These are phyloP conservation scores for Septoria linicola DNA, from an alignment of 2,329 filamentous ascomycete genomes.

Conservation along the genomic window DNA sequence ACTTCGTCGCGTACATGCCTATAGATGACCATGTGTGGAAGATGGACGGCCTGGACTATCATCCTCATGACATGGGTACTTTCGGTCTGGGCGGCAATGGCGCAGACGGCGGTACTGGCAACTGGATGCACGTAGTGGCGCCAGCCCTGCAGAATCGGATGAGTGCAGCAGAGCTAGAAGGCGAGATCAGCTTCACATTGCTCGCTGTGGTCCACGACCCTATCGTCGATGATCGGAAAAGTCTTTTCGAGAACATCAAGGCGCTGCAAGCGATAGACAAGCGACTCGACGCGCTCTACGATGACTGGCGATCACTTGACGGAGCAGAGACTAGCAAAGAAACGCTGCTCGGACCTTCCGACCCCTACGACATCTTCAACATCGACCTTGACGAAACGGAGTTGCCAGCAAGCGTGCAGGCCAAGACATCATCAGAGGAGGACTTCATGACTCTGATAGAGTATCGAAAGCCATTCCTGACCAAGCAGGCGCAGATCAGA, in stretches of 20 bases:
- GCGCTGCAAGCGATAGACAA: slow-evolving; percentile 43
- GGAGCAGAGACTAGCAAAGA: slow-evolving; percentile 27
- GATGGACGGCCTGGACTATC: slow-evolving; percentile 76
- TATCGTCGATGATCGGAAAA: slow-evolving; percentile 47
- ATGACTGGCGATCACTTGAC: slow-evolving; percentile 47
- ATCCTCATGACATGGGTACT: slow-evolving; percentile 64
- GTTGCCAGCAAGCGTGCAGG: slow-evolving; percentile 29
- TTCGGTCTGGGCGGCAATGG: slow-evolving; percentile 37
- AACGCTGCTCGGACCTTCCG: slow-evolving; percentile 22
- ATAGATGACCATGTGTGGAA: slow-evolving; percentile 76
- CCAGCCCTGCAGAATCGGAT: slow-evolving; percentile 68
- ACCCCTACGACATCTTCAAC: slow-evolving; percentile 30
- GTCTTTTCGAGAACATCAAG: slow-evolving; percentile 48
- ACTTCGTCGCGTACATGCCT: slow-evolving; percentile 88
- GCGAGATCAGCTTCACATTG: slow-evolving; percentile 71
- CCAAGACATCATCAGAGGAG: slow-evolving; percentile 29
- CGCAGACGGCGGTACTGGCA: slow-evolving; percentile 43
- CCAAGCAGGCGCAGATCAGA: slow-evolving; percentile 40
- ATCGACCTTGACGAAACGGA: slow-evolving; percentile 38
- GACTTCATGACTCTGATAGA: slow-evolving; percentile 36
- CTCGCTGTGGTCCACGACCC: slow-evolving; percentile 72
- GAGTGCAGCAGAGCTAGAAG: slow-evolving; percentile 59
- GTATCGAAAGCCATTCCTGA: slow-evolving; percentile 43
- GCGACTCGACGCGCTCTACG: slow-evolving; percentile 41
- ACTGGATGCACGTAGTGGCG: slow-evolving; percentile 68